Percentiles rank a stretch among this genome's conserved stretches.
Evolutionary conservation across 345 rosid species (phyloP).

Genomic region (Hypericum perforatum): DNA sequence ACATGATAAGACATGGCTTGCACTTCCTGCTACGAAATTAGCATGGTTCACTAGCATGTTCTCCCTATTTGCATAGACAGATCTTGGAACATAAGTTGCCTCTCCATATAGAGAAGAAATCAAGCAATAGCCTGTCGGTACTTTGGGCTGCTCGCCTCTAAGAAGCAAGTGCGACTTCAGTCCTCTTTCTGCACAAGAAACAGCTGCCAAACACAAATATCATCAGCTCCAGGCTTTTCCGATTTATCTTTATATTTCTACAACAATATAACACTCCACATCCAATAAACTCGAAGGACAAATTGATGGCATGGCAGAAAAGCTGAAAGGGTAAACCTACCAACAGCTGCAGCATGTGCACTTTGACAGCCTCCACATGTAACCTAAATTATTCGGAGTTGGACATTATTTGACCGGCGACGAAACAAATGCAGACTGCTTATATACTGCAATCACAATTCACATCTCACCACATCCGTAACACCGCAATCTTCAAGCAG

Average conservation of each 20-base stretch:
- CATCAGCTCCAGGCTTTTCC: slow-evolving; percentile 1
- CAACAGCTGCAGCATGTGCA: slow-evolving; percentile 82
- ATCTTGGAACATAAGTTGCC: slow-evolving; percentile 54
- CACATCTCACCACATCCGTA: slow-evolving; percentile 69
- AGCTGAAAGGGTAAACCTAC: slow-evolving; percentile 26
- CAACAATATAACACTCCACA: neutral
- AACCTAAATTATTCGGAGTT: slow-evolving; percentile 47
- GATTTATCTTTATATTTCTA: neutral
- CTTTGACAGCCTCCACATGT: slow-evolving; percentile 97
- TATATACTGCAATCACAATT: no score
- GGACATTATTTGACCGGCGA: slow-evolving; percentile 18
- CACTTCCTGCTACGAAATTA: slow-evolving; percentile 39
- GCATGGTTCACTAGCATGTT: slow-evolving; percentile 52
- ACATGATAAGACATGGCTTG: slow-evolving; percentile 37
- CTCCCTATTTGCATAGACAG: slow-evolving; percentile 51
- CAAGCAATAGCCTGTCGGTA: slow-evolving; percentile 76
- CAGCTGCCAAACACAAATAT: slow-evolving; percentile 42
- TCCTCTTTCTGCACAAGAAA: slow-evolving; percentile 82
- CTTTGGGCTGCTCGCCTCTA: slow-evolving; percentile 76
- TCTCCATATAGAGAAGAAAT: slow-evolving; percentile 64
- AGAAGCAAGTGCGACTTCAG: slow-evolving; percentile 73
- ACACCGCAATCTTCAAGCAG: slow-evolving; percentile 48
- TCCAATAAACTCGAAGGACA: neutral
- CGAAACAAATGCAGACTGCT: neutral
- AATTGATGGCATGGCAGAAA: neutral